A percentile compares a stretch with the other conserved stretches of the same genome.
Evolutionary conservation across 805 yeast genomes (phyloP).

Genomic region (Kregervanrija pseudodelftensis): DNA sequence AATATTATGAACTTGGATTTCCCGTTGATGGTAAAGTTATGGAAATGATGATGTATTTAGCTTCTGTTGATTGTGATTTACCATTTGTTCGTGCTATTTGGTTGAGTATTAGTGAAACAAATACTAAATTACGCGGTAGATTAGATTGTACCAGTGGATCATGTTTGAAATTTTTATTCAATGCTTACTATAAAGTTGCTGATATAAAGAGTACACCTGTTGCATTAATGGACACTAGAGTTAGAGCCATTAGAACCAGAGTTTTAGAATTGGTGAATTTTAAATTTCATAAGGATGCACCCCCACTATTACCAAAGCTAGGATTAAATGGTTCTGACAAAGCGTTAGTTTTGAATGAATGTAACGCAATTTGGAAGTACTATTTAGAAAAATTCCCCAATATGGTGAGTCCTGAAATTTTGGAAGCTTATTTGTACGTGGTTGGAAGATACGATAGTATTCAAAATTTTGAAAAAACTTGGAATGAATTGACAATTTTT

Average conservation of each 20-base stretch:
- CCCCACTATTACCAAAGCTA: slow-evolving; percentile 60
- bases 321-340: slow-evolving; percentile 18
- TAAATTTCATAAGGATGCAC: slow-evolving; percentile 39
- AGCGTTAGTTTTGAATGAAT: slow-evolving; percentile 55
- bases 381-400: slow-evolving; percentile 37
- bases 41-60: slow-evolving; percentile 64
- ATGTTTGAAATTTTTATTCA: slow-evolving; percentile 34
- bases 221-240: slow-evolving; percentile 32
- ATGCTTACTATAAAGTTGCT: slow-evolving; percentile 27
- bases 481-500: slow-evolving; percentile 30
- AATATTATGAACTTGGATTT: slow-evolving; percentile 42
- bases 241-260: slow-evolving; percentile 35
- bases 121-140: slow-evolving; percentile 12
- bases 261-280: slow-evolving; percentile 24
- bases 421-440: slow-evolving; percentile 48
- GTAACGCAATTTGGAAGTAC: slow-evolving; percentile 68
- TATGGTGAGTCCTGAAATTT: slow-evolving; percentile 32
- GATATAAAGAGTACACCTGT: slow-evolving; percentile 16
- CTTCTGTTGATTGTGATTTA: slow-evolving; percentile 78
- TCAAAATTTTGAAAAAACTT: slow-evolving; percentile 31
- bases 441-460: slow-evolving; percentile 30
- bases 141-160: slow-evolving; percentile 16
- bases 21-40: slow-evolving; percentile 36
- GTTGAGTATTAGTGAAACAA: slow-evolving; percentile 22
- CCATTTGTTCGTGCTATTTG: slow-evolving; percentile 63